A percentile compares a stretch with the other conserved stretches of the same genome.
These are phyloP conservation scores for Acanthamoeba triangularis DNA, from an alignment of 208 protist species.

Conservation along the genomic window DNA sequence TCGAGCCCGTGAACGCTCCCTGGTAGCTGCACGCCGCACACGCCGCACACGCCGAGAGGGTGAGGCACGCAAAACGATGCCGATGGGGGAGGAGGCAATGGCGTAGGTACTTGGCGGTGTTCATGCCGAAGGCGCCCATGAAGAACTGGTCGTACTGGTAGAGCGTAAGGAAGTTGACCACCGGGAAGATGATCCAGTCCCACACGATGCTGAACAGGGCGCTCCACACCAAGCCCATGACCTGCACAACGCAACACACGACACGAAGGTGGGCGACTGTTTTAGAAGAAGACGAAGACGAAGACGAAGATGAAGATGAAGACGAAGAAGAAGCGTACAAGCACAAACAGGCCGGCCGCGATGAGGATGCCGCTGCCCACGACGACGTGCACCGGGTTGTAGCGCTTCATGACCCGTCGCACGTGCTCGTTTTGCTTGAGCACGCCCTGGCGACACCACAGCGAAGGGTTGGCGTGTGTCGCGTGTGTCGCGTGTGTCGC, in stretches of 20 bases:
- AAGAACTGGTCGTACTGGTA: conserved; percentile 52
- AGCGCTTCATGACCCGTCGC: conserved; percentile 23
- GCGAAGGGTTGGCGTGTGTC: neutral
- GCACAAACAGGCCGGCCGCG: neutral
- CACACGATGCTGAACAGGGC: conserved; percentile 29
- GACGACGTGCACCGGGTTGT: conserved; percentile 36
- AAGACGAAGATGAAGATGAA: too few species aligned
- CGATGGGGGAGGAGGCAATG: neutral
- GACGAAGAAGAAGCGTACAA: neutral
- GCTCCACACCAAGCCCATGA: conserved; percentile 37
- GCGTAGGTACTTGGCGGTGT: neutral
- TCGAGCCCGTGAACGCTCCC: neutral
- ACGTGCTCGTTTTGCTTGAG: conserved; percentile 23
- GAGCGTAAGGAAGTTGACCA: conserved; percentile 50
- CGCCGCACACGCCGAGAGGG: neutral
- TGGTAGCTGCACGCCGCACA: neutral
- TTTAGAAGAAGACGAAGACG: too few species aligned
- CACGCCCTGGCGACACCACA: neutral
- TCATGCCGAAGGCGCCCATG: conserved; percentile 51
- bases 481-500: too few species aligned
- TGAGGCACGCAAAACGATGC: too few species aligned
- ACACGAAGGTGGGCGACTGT: neutral
- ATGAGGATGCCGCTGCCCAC: conserved; percentile 36
- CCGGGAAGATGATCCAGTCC: conserved; percentile 72
- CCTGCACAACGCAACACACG: too few species aligned